Conservation (phyloP, 257 asterid species). For the Petunia axillaris region DNA sequence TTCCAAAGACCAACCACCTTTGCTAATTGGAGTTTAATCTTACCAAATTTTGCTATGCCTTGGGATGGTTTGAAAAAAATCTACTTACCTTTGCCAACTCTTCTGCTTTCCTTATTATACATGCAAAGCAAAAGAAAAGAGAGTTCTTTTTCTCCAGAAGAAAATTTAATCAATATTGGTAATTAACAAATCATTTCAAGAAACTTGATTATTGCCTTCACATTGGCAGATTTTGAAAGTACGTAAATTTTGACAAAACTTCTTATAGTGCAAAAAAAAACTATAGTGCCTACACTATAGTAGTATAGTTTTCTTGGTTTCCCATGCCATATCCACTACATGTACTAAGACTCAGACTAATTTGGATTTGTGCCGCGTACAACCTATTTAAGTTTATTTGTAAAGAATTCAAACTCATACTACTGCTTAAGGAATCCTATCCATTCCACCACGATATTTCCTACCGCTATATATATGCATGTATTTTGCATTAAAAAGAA, state of each 20-base stretch:
- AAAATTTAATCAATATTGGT: not conserved
- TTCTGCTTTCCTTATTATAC: not conserved
- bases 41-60: not conserved
- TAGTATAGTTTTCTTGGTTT: too few relatives aligned
- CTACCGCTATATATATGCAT: too few relatives aligned
- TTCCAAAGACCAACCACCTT: not conserved
- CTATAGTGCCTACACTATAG: too few relatives aligned
- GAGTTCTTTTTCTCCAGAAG: not conserved
- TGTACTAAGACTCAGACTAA: too few relatives aligned
- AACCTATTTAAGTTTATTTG: too few relatives aligned
- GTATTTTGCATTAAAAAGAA: not conserved
- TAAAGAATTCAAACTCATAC: too few relatives aligned
- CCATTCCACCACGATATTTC: too few relatives aligned
- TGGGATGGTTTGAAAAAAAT: not conserved
- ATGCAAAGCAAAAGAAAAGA: not conserved
- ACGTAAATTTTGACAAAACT: constrained; percentile 38
- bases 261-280: too few relatives aligned
- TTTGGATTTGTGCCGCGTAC: too few relatives aligned
- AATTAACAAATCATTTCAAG: not conserved
- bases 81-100: not conserved
- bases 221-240: not conserved
- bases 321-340: too few relatives aligned
- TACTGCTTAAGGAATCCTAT: too few relatives aligned
- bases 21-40: not conserved
- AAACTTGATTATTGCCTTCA: not conserved